Conservation (phyloP, 805 yeast species). For the Sungouiella thailandica region DNA sequence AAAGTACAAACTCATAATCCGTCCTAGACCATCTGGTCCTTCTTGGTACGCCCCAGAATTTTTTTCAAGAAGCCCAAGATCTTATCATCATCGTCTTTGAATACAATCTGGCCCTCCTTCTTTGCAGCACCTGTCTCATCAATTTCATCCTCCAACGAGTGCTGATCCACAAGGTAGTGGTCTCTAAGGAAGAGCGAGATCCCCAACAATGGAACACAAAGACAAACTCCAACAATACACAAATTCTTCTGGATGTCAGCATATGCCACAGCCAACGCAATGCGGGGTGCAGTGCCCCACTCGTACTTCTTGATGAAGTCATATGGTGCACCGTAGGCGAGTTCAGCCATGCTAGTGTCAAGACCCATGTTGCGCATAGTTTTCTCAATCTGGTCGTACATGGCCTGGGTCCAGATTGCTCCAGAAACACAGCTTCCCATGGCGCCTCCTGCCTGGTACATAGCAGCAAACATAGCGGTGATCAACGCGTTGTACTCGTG, state of each 20-base stretch:
- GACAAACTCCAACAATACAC: not conserved
- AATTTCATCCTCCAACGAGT: not conserved
- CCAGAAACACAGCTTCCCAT: not conserved
- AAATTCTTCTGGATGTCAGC: not conserved
- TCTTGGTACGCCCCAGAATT: no score
- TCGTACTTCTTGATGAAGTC: not conserved
- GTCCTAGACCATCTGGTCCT: no score
- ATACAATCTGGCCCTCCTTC: not conserved
- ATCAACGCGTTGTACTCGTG: not conserved
- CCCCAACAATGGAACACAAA: not conserved
- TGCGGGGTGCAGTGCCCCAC: not conserved
- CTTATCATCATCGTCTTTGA: not conserved
- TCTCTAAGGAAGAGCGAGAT: not conserved
- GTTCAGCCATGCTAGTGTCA: not conserved
- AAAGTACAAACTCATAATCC: no score
- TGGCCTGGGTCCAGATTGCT: not conserved
- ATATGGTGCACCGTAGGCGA: not conserved
- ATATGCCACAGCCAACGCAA: not conserved
- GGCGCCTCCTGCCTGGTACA: not conserved
- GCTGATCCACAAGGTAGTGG: not conserved
- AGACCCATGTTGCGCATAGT: not conserved
- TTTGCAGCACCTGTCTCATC: not conserved
- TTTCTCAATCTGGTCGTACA: not conserved
- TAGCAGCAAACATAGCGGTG: not conserved
- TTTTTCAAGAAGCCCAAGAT: not conserved